These are phyloP conservation scores for Lepiota brunneoincarnata DNA, from an alignment of 768 basidiomycete genomes.

Conservation along the genomic window DNA sequence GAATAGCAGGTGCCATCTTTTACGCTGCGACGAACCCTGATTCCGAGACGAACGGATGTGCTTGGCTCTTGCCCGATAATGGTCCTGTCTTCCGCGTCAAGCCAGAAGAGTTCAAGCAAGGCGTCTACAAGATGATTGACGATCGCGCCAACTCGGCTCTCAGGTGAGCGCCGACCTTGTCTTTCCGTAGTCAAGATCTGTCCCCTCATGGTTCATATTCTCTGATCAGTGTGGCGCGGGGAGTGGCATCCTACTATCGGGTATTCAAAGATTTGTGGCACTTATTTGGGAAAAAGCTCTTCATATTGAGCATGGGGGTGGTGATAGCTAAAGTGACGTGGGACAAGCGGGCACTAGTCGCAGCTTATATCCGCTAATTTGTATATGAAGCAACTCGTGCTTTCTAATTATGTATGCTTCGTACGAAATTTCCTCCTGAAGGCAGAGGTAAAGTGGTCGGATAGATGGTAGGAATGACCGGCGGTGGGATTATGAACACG, in stretches of 20 bases:
- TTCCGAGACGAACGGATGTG: slow-evolving; percentile 39
- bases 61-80: slow-evolving; percentile 47
- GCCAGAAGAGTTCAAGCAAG: slow-evolving; percentile 44
- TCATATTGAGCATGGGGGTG: slow-evolving; percentile 19
- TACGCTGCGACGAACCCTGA: slow-evolving; percentile 47
- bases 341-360: slow-evolving; percentile 23
- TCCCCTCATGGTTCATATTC: not conserved
- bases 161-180: slow-evolving; percentile 3
- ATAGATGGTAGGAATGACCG: not conserved
- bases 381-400: no score
- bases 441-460: not conserved
- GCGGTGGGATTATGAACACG: not conserved
- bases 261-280: slow-evolving; percentile 27
- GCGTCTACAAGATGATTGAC: slow-evolving; percentile 53
- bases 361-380: slow-evolving; percentile 13
- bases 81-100: slow-evolving; percentile 47
- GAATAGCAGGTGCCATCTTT: slow-evolving; percentile 52
- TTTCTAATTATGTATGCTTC: slow-evolving; percentile 5
- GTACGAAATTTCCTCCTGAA: not conserved
- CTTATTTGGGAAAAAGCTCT: slow-evolving; percentile 24
- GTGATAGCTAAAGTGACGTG: slow-evolving; percentile 26
- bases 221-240: slow-evolving; percentile 20
- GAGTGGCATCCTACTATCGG: slow-evolving; percentile 24
- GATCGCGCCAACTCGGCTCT: slow-evolving; percentile 29
- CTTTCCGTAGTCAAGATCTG: not conserved